Conservation (phyloP, 192 early-diverging fungal species). For the Dispira simplex region DNA sequence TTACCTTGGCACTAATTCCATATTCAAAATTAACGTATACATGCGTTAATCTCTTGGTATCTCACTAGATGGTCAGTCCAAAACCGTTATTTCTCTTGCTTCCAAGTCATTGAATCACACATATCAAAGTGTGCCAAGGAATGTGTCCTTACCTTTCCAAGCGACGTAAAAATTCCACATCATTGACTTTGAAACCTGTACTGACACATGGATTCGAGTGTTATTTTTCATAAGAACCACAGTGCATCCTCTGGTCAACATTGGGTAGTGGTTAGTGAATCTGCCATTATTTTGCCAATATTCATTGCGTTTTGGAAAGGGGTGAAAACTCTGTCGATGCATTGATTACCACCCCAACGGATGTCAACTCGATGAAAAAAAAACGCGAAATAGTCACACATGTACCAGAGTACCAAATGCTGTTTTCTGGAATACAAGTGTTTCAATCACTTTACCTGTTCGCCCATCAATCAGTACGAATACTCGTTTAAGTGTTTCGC, state of each 20-base stretch:
- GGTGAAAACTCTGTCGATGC: too few relatives aligned
- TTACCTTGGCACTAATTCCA: conserved; percentile 12
- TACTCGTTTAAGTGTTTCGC: conserved; percentile 38
- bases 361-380: background rate
- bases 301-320: background rate
- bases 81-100: too few relatives aligned
- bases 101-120: too few relatives aligned
- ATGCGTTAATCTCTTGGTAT: too few relatives aligned
- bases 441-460: conserved; percentile 27
- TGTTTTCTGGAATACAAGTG: background rate
- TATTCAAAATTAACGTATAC: too few relatives aligned
- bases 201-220: background rate
- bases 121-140: too few relatives aligned
- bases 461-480: conserved; percentile 65
- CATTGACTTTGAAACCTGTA: conserved; percentile 31
- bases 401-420: conserved; percentile 3
- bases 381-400: background rate
- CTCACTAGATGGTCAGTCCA: too few relatives aligned
- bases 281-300: background rate
- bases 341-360: background rate
- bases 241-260: too few relatives aligned
- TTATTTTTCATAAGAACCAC: background rate
- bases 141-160: conserved; percentile 23
- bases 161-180: conserved; percentile 33
- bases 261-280: too few relatives aligned